Percentiles rank a stretch among this genome's conserved stretches.
These are phyloP conservation scores for Candida insectalens DNA, from an alignment of 805 yeast genomes.

Conservation along the genomic window DNA sequence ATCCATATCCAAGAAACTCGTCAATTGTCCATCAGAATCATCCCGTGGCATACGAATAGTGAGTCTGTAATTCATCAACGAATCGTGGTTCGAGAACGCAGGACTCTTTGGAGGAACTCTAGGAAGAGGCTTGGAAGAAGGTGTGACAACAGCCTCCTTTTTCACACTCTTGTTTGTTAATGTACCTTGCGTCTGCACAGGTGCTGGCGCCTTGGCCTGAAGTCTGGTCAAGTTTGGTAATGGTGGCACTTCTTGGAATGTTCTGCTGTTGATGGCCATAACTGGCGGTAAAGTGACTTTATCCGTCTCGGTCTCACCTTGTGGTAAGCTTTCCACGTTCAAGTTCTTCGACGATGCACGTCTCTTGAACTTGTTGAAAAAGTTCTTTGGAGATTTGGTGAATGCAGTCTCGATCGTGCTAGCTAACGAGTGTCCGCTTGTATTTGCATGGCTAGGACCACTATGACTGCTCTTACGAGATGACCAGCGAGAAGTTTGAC, in stretches of 20 bases:
- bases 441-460: too few species aligned
- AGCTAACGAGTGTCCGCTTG: slow-evolving; percentile 7
- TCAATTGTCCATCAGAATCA: slow-evolving; percentile 5
- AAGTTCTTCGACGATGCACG: neutral
- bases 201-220: neutral
- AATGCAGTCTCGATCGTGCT: slow-evolving; percentile 16
- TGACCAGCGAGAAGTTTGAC: neutral
- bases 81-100: slow-evolving; percentile 11
- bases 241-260: neutral
- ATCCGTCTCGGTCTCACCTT: too few species aligned
- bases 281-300: too few species aligned
- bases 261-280: too few species aligned
- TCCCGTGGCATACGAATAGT: slow-evolving; percentile 15
- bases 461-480: slow-evolving; percentile 8
- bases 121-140: neutral
- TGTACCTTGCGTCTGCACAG: too few species aligned
- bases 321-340: neutral
- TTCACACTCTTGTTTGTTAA: too few species aligned
- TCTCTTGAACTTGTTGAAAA: slow-evolving; percentile 11
- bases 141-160: too few species aligned
- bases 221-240: neutral
- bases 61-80: slow-evolving; percentile 18
- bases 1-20: neutral
- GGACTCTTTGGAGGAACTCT: neutral
- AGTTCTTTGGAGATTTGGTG: slow-evolving; percentile 13